Base-by-base conservation (phyloP, 768 basidiomycete genomes). In the Punctularia strigosozonata region DNA sequence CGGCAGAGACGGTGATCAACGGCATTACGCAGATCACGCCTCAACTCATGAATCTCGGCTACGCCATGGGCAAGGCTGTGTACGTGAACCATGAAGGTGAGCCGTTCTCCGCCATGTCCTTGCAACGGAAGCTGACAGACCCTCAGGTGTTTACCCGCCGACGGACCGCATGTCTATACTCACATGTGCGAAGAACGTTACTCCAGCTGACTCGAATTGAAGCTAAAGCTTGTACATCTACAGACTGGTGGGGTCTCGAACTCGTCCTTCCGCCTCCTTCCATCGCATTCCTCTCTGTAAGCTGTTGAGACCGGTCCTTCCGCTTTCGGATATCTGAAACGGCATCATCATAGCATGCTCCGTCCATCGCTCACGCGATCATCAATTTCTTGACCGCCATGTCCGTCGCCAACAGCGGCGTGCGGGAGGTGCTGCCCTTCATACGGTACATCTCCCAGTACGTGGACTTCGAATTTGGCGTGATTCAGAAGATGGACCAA, bases 241-340 rank as follows among this genome's bases (percentile, higher is more conserved):
- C 45, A 89, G 86, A 89, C 56, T 90, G 88, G 88, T 92, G 88
- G 88, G 88, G 88, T 12, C 62, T 86, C 10, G 88, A 92, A 52
- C 40, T 90, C 0, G 67, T 76, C 25, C 64, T 92, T 20, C 88
- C 89, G 4, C 71, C 77, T 15, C 71, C 85, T 1, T 72, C 84
- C 1, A 49, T 92, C 25, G 52, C 51, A 21, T 71, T 75, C 50
- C 67, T 92, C 15, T 54, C 59, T 32, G 76, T 79, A 36, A 40
- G 76, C 63, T 35, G 25, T 2, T 20, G 6, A 12, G 2, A 10
- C 3, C 30, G 44, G 12, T 6, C 25, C 37, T 30, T 7, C 4
- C n/a, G 23, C 14, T 19, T 5, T 7, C 17, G 17, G 15, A 8
- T 18, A 15, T 18, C 31, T 45, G 19, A n/a, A 12, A 25, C 6